phyloP scores from a whole-genome alignment of 2,329 filamentous ascomycete genomes.

The Cercospora nicotianae region DNA sequence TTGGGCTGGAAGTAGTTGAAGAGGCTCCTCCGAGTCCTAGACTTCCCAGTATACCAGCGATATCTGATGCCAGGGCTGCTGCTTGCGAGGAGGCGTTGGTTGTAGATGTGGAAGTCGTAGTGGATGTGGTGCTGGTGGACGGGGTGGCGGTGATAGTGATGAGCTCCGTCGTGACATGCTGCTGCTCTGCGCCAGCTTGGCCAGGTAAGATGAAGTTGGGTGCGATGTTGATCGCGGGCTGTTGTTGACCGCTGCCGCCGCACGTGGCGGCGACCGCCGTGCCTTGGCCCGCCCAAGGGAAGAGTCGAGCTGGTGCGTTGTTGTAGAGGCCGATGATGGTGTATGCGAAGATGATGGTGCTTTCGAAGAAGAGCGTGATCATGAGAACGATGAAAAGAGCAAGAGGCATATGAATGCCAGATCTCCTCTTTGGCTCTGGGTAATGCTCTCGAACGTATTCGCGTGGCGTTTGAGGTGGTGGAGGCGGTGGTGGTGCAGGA shows the following conservation, averaged over 20 bases:
- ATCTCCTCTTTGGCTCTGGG: constrained; percentile 28
- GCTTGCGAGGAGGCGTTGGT: constrained; percentile 13
- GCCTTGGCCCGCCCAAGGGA: constrained; percentile 28
- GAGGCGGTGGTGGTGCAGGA: constrained; percentile 23
- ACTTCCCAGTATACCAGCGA: constrained; percentile 25
- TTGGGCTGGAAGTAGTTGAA: constrained; percentile 11
- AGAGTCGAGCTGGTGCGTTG: constrained; percentile 34
- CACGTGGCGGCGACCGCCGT: constrained; percentile 18
- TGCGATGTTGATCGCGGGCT: constrained; percentile 36
- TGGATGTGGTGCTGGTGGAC: constrained; percentile 12
- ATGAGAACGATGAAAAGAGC: constrained; percentile 38
- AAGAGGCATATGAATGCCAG: constrained; percentile 38
- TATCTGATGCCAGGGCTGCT: constrained; percentile 23
- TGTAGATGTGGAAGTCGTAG: constrained; percentile 9
- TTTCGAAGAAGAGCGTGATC: constrained; percentile 38
- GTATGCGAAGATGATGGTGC: constrained; percentile 41
- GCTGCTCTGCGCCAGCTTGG: constrained; percentile 8
- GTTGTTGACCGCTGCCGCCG: constrained; percentile 21
- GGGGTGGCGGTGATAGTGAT: constrained; percentile 14
- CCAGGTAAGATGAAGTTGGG: constrained; percentile 38
- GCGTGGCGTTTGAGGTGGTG: constrained; percentile 21
- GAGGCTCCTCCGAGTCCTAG: neutral
- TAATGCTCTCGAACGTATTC: constrained; percentile 33
- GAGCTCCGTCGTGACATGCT: constrained; percentile 3
- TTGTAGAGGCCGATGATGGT: constrained; percentile 42